Percentiles rank a stretch among this genome's conserved stretches.
Conservation (phyloP, 345 rosid species). For the Acer campestre region DNA sequence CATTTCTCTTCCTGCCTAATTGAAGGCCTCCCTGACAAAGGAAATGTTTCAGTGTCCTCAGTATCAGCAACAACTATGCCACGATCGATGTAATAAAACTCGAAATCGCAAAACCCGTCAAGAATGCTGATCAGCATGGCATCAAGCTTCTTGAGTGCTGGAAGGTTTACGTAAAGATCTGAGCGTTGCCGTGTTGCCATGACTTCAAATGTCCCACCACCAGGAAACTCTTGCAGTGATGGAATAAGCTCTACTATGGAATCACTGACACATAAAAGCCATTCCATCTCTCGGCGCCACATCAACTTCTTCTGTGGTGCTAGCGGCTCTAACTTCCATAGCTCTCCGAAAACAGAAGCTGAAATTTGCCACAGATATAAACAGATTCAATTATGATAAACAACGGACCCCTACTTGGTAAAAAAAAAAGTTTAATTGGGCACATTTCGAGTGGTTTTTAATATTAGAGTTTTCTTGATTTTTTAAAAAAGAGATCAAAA, state of each 20-base stretch:
- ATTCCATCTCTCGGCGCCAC: slow-evolving; percentile 54
- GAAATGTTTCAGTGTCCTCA: slow-evolving; percentile 22
- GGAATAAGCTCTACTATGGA: slow-evolving; percentile 53
- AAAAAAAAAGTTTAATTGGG: background rate
- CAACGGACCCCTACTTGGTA: background rate
- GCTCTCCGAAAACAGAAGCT: slow-evolving; percentile 50
- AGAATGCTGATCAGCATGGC: slow-evolving; percentile 54
- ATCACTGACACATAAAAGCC: slow-evolving; percentile 48
- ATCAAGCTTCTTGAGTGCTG: slow-evolving; percentile 62
- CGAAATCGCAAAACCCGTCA: slow-evolving; percentile 45
- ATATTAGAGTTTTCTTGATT: too few species aligned
- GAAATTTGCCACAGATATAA: background rate
- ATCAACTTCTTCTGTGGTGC: slow-evolving; percentile 34
- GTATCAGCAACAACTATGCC: slow-evolving; percentile 41
- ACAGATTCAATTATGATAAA: background rate
- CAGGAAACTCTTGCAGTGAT: slow-evolving; percentile 43
- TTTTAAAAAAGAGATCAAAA: background rate
- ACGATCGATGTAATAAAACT: slow-evolving; percentile 55
- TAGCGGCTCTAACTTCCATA: slow-evolving; percentile 50
- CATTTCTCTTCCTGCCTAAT: slow-evolving; percentile 59
- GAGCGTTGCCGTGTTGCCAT: slow-evolving; percentile 53
- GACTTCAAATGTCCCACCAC: slow-evolving; percentile 35
- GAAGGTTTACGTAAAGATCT: slow-evolving; percentile 55
- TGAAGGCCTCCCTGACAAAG: slow-evolving; percentile 36
- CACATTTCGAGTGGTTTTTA: background rate